Evolutionary conservation across 306 rosid genomes (phyloP).

Genomic region (Sesbania bispinosa): DNA sequence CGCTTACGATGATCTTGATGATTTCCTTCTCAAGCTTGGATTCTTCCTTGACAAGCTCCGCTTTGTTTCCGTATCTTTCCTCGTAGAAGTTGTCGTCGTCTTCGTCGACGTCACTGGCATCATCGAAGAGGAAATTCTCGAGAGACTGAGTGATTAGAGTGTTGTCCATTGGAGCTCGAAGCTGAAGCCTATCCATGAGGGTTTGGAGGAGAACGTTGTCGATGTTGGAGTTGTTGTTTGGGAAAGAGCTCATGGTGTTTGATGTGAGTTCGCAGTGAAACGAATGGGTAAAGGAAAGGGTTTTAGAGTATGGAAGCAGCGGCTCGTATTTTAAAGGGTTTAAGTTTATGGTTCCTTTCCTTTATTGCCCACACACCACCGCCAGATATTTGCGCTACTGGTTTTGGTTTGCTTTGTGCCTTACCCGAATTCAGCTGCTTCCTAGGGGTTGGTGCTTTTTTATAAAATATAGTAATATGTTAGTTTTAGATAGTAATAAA

Average conservation of each 20-base stretch:
- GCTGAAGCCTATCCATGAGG: constrained; percentile 69
- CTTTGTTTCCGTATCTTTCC: not conserved
- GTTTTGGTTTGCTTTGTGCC: too few relatives aligned
- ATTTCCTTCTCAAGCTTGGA: constrained; percentile 63
- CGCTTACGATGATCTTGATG: constrained; percentile 54
- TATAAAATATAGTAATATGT: too few relatives aligned
- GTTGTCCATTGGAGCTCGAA: constrained; percentile 46
- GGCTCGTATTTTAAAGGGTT: not conserved
- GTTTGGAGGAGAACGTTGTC: constrained; percentile 66
- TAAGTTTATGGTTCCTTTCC: too few relatives aligned
- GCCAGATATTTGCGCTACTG: too few relatives aligned
- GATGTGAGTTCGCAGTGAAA: not conserved
- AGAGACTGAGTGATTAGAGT: constrained; percentile 61
- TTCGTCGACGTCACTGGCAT: not conserved
- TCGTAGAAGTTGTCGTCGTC: not conserved
- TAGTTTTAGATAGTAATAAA: too few relatives aligned
- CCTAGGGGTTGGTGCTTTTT: too few relatives aligned
- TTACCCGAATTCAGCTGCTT: too few relatives aligned
- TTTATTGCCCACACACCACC: too few relatives aligned
- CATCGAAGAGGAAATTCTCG: constrained; percentile 51
- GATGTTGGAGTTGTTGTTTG: constrained; percentile 38
- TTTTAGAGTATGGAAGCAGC: not conserved
- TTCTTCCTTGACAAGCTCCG: constrained; percentile 19
- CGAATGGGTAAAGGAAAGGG: not conserved
- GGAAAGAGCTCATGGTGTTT: constrained; percentile 54